Percentiles rank a stretch among this genome's conserved stretches.
phyloP scores from a whole-genome alignment of 23 red algal genomes.

The Cyanidiococcus yangmingshanensis region DNA sequence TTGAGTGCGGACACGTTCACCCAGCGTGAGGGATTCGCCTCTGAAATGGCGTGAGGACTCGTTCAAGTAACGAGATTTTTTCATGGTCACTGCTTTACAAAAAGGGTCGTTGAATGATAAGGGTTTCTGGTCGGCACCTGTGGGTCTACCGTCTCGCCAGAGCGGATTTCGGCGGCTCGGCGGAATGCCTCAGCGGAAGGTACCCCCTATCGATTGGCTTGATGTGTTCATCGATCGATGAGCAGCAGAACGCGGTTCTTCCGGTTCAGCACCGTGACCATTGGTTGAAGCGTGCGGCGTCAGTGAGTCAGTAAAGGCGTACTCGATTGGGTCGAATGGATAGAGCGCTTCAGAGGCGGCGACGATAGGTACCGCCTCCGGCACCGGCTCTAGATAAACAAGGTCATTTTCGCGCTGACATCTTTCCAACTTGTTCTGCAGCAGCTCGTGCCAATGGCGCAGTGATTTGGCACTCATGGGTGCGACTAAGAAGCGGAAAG shows the following conservation, averaged over 20 bases:
- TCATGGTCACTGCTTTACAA: too few species aligned
- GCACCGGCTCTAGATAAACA: not conserved
- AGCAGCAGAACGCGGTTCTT: too few species aligned
- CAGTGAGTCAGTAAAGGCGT: not conserved
- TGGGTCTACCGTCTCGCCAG: too few species aligned
- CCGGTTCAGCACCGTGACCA: too few species aligned
- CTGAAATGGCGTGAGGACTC: too few species aligned
- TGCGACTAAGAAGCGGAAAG: not conserved
- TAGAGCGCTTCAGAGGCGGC: not conserved
- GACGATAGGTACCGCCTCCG: not conserved
- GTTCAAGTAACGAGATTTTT: too few species aligned
- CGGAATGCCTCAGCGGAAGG: not conserved
- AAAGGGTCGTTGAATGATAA: too few species aligned
- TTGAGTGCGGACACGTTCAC: too few species aligned
- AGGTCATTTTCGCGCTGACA: conserved; percentile 4
- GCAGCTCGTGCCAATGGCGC: not conserved
- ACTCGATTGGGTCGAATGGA: not conserved
- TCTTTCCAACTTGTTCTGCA: not conserved
- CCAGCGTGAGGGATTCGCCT: too few species aligned
- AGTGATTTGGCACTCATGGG: not conserved
- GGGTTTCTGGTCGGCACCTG: too few species aligned
- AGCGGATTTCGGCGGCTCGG: too few species aligned
- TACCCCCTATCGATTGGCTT: not conserved
- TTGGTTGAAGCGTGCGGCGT: too few species aligned
- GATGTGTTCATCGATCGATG: not conserved